Evolutionary conservation across 805 yeast species (phyloP).

Genomic region (Huiozyma naganishii): DNA sequence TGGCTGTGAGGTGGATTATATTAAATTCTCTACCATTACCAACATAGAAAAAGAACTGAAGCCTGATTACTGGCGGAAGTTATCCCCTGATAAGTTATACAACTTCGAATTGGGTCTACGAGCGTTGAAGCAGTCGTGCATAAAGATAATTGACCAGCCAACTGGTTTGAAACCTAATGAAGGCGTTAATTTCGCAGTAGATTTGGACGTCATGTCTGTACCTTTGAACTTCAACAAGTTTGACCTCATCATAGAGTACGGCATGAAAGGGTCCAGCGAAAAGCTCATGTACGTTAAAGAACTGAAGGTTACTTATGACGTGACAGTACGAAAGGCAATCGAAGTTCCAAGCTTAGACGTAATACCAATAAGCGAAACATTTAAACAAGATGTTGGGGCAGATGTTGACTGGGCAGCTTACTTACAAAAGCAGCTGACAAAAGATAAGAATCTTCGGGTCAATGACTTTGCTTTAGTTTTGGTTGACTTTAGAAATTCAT

Average conservation of each 20-base stretch:
- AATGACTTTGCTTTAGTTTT: conserved; percentile 53
- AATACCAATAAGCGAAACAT: conserved; percentile 39
- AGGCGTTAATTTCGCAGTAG: conserved; percentile 12
- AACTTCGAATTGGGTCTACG: conserved; percentile 18
- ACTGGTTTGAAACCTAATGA: conserved; percentile 16
- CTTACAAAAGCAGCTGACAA: background rate
- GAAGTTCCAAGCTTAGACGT: conserved; percentile 66
- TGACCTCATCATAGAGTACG: conserved; percentile 21
- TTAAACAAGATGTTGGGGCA: conserved; percentile 11
- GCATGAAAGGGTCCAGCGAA: conserved; percentile 12
- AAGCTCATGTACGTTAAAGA: conserved; percentile 16
- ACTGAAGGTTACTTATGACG: conserved; percentile 17
- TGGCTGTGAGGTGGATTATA: conserved; percentile 16
- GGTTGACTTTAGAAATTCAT: conserved; percentile 71
- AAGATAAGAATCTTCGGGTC: conserved; percentile 10
- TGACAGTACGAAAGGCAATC: conserved; percentile 42
- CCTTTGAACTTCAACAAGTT: conserved; percentile 17
- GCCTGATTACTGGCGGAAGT: conserved; percentile 22
- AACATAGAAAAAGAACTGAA: conserved; percentile 18
- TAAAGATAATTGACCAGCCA: conserved; percentile 14
- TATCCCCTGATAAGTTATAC: conserved; percentile 20
- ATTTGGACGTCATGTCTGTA: conserved; percentile 15
- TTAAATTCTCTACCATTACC: conserved; percentile 14
- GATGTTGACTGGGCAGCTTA: conserved; percentile 23
- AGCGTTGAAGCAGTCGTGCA: conserved; percentile 14